phyloP scores from a whole-genome alignment of 129 eudicot genomes.

The Arctium minus region DNA sequence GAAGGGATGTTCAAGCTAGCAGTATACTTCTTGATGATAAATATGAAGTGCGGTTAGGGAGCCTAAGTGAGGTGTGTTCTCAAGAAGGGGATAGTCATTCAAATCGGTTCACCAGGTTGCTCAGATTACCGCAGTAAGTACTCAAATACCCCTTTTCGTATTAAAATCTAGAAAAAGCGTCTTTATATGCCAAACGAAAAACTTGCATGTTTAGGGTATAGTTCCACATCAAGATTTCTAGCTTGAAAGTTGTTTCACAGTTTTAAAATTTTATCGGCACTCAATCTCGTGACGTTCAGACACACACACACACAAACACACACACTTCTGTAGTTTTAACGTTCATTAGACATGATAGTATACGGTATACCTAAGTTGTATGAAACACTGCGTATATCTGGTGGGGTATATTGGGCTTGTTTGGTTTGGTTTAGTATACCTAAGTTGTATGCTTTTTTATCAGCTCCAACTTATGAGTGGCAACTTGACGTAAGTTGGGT shows the following conservation, averaged over 20 bases:
- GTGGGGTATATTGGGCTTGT: neutral
- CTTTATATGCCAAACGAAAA: neutral
- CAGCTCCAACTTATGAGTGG: neutral
- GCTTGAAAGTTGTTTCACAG: slow-evolving; percentile 12
- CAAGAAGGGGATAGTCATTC: slow-evolving; percentile 91
- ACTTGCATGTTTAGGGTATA: slow-evolving; percentile 6
- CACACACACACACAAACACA: neutral
- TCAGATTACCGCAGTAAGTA: slow-evolving; percentile 93
- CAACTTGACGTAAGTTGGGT: neutral
- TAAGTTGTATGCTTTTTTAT: neutral
- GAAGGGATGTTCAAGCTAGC: slow-evolving; percentile 96
- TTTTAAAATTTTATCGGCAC: neutral
- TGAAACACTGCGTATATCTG: too few species aligned
- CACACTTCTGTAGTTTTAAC: neutral
- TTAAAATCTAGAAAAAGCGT: slow-evolving; percentile 8
- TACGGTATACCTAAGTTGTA: too few species aligned
- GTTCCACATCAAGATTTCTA: slow-evolving; percentile 9
- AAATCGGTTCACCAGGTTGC: slow-evolving; percentile 69
- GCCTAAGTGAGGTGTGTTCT: slow-evolving; percentile 75
- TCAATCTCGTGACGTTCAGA: neutral
- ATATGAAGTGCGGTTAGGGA: slow-evolving; percentile 96
- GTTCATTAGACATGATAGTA: neutral
- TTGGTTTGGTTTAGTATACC: too few species aligned
- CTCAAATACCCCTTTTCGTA: slow-evolving; percentile 1
- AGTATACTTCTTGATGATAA: slow-evolving; percentile 98